Conservation (phyloP, 2,329 filamentous ascomycete genomes). For the Clarireedia sp. region DNA sequence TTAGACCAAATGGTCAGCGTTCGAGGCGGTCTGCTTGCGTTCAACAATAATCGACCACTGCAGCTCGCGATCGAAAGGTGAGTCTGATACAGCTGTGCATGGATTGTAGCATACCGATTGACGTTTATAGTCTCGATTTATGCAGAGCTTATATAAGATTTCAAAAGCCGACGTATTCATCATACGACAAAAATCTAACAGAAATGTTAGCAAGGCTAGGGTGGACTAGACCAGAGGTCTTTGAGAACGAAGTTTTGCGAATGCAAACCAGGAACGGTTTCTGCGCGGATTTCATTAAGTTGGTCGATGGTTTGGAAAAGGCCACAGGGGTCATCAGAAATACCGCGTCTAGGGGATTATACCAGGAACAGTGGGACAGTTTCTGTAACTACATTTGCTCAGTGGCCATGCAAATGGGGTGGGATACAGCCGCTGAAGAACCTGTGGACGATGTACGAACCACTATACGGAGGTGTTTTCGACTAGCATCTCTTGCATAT, state of each 20-base stretch:
- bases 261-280: neutral
- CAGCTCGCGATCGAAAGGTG: neutral
- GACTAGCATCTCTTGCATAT: neutral
- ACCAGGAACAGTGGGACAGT: neutral
- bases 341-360: neutral
- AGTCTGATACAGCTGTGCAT: neutral
- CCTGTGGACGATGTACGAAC: neutral
- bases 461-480: neutral
- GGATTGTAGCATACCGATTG: neutral
- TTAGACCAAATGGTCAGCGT: neutral
- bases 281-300: neutral
- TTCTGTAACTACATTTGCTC: neutral
- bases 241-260: neutral
- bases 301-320: constrained; percentile 1
- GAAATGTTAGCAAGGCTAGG: neutral
- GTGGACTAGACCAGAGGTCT: neutral
- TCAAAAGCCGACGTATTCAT: neutral
- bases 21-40: neutral
- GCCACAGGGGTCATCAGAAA: neutral
- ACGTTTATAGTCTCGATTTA: neutral
- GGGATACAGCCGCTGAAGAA: neutral
- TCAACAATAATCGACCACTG: neutral
- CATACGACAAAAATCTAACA: neutral
- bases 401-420: neutral
- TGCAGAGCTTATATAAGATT: constrained; percentile 2